Evolutionary conservation across 2,329 filamentous ascomycete species (phyloP), one percentile per base, ranked within the genome.

Genomic region (Talaromyces sp.): DNA sequence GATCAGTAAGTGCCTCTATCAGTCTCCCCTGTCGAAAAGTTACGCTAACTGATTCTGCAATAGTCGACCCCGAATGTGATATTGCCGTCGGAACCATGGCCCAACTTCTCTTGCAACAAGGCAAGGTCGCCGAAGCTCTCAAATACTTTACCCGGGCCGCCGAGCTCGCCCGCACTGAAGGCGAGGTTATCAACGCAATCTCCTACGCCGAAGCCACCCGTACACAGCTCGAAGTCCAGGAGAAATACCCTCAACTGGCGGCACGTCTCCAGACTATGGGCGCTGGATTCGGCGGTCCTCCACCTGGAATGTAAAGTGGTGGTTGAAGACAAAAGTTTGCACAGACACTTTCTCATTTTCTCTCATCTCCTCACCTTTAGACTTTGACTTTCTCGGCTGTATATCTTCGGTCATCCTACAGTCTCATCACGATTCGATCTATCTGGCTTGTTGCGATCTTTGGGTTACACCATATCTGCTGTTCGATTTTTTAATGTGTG

Each of bases 41-140:
- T 65, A 16, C 41, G 39, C 16, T 47, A 13, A 31, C 69, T 70
- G 63, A 73, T 31, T 9, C 39, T 67, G 8, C 27, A 63, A 10
- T 71, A 97, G 93, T 99, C 77, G 95, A 99, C 74, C 95, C 95
- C 31, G 95, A 99, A 78, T 99, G 95, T 76, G 95, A 99, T 74
- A 99, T 99, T 74, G 95, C 95, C 48, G 95, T 99, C 48, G 95
- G 95, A 62, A 99, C 95, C 63, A 97, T 99, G 92, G 95, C 95
- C 11, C 95, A 99, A 80, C 87, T 99, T 48, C 88, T 99, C 61
- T 87, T 99, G 41, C 95, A 99, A 79, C 95, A 98, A 83, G 95
- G 95, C 78, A 97, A 97, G 82, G 94, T 99, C 65, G 91, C 90
- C 41, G 92, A 97, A 68, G 95, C 95, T 0, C 88, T 99, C 70